Base-by-base conservation (phyloP, 1,284 basidiomycete species). In the Austroboletus niveus region DNA sequence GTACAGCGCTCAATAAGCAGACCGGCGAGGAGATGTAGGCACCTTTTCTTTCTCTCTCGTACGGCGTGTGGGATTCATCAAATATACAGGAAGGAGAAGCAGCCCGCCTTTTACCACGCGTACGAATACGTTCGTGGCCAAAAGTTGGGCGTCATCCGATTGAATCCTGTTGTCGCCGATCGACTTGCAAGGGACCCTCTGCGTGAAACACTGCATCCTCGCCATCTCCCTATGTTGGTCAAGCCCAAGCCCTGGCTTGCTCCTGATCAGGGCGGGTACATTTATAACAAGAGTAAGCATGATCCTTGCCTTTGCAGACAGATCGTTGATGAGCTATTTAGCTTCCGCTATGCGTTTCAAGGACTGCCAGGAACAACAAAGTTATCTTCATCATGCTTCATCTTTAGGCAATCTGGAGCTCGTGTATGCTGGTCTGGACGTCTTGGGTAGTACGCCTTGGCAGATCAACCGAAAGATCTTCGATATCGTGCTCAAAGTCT, bases 221-320 rank as follows among this genome's bases (percentile, higher is more conserved):
- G 95, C 8, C 92, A 97, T 69, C 77, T 99, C 42, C 96, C 96
- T 8, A 99, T 99, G 96, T 79, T 99, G 2, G 84, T 97, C 22
- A 87, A 86, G 53, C 96, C 97, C 1, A 87, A 87, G 60, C 90
- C 91, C 0, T 99, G 96, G 96, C 68, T 89, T 1, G 77, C 76
- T 51, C 80, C 86, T 62, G 82, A 91, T 54, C 76, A 87, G 40
- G 97, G 96, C 14, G 93, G 89, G 2, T 98, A 98, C 69, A 73
- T 95, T 32, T 82, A 83, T 54, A 89, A 87, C 64, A 81, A 78
- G 57, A 81, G 89, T 91, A 59, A 52, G 82, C 72, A 11, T 31
- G 15, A 9, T 40, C 20, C 31, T 56, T 12, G 20, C 36, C 10
- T 42, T 47, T 29, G 30, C 20, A 24, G 24, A 22, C 15, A 5